phyloP scores from a whole-genome alignment of 2,329 filamentous ascomycete species.

The Mollisiaceae sp. region DNA sequence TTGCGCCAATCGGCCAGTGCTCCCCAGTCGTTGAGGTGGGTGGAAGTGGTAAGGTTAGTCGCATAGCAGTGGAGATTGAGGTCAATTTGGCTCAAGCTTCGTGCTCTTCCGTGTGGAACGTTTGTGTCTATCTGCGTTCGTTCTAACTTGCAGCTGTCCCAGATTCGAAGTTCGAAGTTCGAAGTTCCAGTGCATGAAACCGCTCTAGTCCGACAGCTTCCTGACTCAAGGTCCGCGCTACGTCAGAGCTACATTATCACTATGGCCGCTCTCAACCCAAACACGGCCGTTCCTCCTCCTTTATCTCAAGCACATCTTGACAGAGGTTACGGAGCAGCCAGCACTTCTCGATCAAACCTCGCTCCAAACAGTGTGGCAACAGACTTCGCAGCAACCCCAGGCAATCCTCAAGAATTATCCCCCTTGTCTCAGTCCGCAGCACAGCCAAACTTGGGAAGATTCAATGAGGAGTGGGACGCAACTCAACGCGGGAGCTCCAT shows the following conservation, averaged over 20 bases:
- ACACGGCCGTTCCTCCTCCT: slow-evolving; percentile 35
- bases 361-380: slow-evolving; percentile 24
- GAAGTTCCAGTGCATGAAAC: slow-evolving; percentile 19
- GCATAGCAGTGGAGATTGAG: background rate
- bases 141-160: background rate
- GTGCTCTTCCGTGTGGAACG: background rate
- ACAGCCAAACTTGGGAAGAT: slow-evolving; percentile 51
- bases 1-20: slow-evolving; percentile 10
- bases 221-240: slow-evolving; percentile 7
- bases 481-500: slow-evolving; percentile 70
- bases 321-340: slow-evolving; percentile 38
- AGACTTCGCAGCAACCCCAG: slow-evolving; percentile 36
- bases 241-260: slow-evolving; percentile 17
- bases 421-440: slow-evolving; percentile 36
- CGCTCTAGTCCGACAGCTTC: slow-evolving; percentile 17
- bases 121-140: background rate
- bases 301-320: slow-evolving; percentile 37
- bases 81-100: background rate
- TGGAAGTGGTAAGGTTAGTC: no score
- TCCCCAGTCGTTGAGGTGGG: slow-evolving; percentile 1
- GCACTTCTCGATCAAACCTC: slow-evolving; percentile 29
- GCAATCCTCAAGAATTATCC: slow-evolving; percentile 33
- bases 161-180: no score
- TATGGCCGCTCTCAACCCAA: slow-evolving; percentile 35
- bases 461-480: slow-evolving; percentile 75